Conservation (phyloP, 345 rosid genomes). For the Populus nigra region DNA sequence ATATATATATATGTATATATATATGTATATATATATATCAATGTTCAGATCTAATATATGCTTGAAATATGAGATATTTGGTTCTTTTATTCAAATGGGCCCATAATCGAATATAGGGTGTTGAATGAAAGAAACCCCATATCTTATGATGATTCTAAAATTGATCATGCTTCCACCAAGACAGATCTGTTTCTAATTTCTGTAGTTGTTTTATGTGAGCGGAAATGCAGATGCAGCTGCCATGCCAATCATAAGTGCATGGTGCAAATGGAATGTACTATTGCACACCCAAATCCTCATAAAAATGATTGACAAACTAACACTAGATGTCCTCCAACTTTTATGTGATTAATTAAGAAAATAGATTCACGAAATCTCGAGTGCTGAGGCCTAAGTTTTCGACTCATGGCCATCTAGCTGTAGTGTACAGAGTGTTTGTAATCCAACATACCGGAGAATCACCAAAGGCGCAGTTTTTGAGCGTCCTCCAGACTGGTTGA, state of each 20-base stretch:
- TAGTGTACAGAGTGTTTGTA: neutral
- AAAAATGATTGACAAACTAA: slow-evolving; percentile 30
- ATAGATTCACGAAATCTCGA: slow-evolving; percentile 27
- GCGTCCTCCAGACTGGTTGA: slow-evolving; percentile 7
- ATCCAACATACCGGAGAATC: slow-evolving; percentile 13
- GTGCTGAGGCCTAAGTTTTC: neutral
- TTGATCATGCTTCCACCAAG: slow-evolving; percentile 15
- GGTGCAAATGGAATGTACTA: slow-evolving; percentile 35
- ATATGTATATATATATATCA: neutral
- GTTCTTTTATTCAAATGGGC: slow-evolving; percentile 4
- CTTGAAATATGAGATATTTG: neutral
- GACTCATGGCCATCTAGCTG: slow-evolving; percentile 24
- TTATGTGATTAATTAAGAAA: neutral
- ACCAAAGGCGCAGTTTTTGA: neutral
- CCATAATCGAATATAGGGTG: slow-evolving; percentile 20
- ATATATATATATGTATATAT: neutral
- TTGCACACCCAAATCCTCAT: slow-evolving; percentile 18
- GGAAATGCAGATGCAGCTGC: slow-evolving; percentile 6
- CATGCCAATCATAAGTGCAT: slow-evolving; percentile 38
- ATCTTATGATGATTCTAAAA: slow-evolving; percentile 23
- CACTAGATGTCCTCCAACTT: neutral
- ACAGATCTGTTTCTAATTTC: slow-evolving; percentile 14
- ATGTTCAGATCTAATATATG: neutral
- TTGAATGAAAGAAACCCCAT: slow-evolving; percentile 42
- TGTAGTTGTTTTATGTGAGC: neutral